These are phyloP conservation scores for Taxawa tesnikishii DNA, from an alignment of 2,329 filamentous ascomycete genomes.

Conservation along the genomic window DNA sequence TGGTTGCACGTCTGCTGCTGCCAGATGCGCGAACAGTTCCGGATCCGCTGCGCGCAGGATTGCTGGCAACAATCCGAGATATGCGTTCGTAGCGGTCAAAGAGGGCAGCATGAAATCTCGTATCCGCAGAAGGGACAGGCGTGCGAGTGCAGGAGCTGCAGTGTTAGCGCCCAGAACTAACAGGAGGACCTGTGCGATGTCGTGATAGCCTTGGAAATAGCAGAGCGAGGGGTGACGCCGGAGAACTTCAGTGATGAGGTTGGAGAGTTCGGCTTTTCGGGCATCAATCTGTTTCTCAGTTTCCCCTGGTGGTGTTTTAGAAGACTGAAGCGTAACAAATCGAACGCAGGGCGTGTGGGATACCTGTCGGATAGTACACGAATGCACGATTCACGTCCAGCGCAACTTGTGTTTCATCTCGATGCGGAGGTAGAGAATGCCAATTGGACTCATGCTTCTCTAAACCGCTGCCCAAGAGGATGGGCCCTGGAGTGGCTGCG, in stretches of 20 bases:
- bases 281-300: constrained; percentile 54
- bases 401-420: constrained; percentile 80
- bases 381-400: constrained; percentile 95
- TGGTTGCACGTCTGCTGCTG: constrained; percentile 41
- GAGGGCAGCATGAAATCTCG: constrained; percentile 96
- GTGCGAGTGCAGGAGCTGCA: constrained; percentile 54
- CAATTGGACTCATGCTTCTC: constrained; percentile 28
- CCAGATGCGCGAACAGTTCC: constrained; percentile 53
- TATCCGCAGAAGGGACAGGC: constrained; percentile 82
- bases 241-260: constrained; percentile 69
- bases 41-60: constrained; percentile 65
- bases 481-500: constrained; percentile 41
- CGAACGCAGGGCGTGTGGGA: constrained; percentile 3
- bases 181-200: constrained; percentile 92
- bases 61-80: constrained; percentile 77
- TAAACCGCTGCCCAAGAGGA: constrained; percentile 34
- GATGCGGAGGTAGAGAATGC: constrained; percentile 58
- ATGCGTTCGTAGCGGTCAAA: constrained; percentile 65
- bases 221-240: constrained; percentile 71
- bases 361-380: constrained; percentile 84
- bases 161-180: constrained; percentile 60
- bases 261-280: constrained; percentile 65
- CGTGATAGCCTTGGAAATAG: constrained; percentile 98
- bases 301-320: constrained; percentile 39
- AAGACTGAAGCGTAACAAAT: not conserved